Evolutionary conservation across 257 asterid species (phyloP), one percentile per base, ranked within the genome.

Genomic region (Rehmannia glutinosa): DNA sequence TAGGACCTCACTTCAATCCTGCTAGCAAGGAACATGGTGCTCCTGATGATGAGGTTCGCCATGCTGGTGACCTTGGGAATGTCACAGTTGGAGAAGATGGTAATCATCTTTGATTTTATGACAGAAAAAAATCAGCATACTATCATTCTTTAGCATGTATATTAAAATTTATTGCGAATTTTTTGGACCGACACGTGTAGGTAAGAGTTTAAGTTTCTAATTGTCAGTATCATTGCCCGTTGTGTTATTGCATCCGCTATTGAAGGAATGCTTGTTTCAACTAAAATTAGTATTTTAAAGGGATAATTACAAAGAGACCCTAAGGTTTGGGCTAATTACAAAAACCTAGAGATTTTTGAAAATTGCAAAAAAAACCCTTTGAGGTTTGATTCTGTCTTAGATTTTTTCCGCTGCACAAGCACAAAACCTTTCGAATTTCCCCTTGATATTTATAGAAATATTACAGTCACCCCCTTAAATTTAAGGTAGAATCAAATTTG

Each of bases 61-160:
- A 94, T 81, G 99, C 99, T 57, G 99, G 97, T 82, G 97, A 94
- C 86, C 99, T 94, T 72, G 99, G 99, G 19, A 94, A 94, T 71
- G 65, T 94, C 71, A 86, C 75, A 52, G 97, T 73, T 68, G 91
- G 87, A 20, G 91, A 81, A 21, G 96, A 94, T 80, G 99, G 99
- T 94, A 81, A 32, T 20, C 24, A 11, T 45, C 39, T 55, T 53
- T 33, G 32, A 45, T 50, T 42, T 45, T 61, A 30, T 43, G 13
- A 21, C 33, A 42, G 10, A 20, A 38, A 8, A 38, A 23, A 2
- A 24, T n/a, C 23, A 41, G 17, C 49, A 33, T 21, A 6, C 7
- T 55, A 25, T 1, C 12, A 8, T 46, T 16, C 51, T 54, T 38
- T 2, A 12, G 62, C 61, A 28, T 62, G 27, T 16, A 3, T 21